These are phyloP conservation scores for Aspergillus sclerotioniger DNA, from an alignment of 495 filamentous ascomycete genomes.

Conservation along the genomic window DNA sequence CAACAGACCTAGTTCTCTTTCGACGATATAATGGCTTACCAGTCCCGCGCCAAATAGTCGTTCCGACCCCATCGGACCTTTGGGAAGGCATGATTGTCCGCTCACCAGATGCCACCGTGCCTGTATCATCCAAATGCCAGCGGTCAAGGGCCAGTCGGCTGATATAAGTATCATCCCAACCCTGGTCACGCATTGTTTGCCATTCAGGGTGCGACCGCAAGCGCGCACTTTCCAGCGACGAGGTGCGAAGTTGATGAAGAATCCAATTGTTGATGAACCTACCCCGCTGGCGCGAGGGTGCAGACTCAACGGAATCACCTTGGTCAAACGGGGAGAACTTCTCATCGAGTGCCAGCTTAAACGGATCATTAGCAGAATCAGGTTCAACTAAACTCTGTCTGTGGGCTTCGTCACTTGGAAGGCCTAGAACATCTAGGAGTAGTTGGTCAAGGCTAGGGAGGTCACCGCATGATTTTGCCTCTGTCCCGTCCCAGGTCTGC, in stretches of 20 bases:
- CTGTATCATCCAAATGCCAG: conserved; percentile 27
- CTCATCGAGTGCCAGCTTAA: conserved; percentile 6
- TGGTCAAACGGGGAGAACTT: not conserved
- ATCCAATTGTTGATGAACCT: conserved; percentile 33
- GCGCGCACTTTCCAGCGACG: conserved; percentile 25
- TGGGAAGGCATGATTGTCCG: not conserved
- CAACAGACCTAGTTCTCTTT: not conserved
- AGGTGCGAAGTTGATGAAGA: conserved; percentile 31
- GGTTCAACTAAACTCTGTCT: conserved; percentile 14
- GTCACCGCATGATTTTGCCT: conserved; percentile 24
- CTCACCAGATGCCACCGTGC: not conserved
- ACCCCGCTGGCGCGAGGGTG: not conserved
- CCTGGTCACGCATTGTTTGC: conserved; percentile 15
- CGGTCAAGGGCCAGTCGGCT: conserved; percentile 25
- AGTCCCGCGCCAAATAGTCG: not conserved
- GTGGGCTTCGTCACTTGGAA: too few species aligned
- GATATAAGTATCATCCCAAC: conserved; percentile 24
- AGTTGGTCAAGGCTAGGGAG: conserved; percentile 16
- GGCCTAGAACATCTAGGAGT: too few species aligned
- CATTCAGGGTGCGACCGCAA: conserved; percentile 26
- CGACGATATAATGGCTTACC: not conserved
- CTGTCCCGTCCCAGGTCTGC: not conserved
- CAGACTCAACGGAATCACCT: not conserved
- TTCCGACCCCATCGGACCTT: not conserved
- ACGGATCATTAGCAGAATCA: conserved; percentile 14